Base-by-base conservation (phyloP, 352 stramenopile genomes). In the Phytophthora chlamydospora region DNA sequence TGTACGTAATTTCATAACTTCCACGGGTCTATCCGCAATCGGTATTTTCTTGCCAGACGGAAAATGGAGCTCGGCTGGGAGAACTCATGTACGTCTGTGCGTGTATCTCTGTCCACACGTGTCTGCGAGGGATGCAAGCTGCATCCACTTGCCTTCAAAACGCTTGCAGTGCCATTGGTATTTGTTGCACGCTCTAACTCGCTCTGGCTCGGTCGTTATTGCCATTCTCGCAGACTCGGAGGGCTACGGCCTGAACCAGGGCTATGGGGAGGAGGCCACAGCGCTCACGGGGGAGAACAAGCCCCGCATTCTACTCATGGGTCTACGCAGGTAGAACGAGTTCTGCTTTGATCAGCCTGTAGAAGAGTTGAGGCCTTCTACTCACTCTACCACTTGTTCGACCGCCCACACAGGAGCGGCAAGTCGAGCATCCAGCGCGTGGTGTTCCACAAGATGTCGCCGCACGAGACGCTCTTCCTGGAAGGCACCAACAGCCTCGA, bases 381-480 rank as follows among this genome's bases (percentile, higher is more conserved):
- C 4, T 29, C 24, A 29, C 24, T 29, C 3, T 24, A 24, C 21
- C 21, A 24, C 10, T 24, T 34, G 16, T 48, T 43, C 2, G 27
- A 33, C 55, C 19, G 10, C 39, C 40, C 8, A 24, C 32, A 46
- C 51, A 91, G 83, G 67, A 94, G 87, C 60, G 87, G 88, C 73
- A 96, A 96, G 66, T 94, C 85, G 24, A 95, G 83, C 42, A 94
- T 93, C 62, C 87, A 99, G 69, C 91, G 94, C 60, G 97, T 99
- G 53, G 96, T 99, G 35, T 99, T 99, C 84, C 91, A 99, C 73
- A 99, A 99, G 80, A 99, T 99, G 95, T 98, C 92, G 42, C 96
- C 97, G 5, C 97, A 99, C 64, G 97, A 99, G 80, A 99, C 97
- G 45, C 72, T 99, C 31, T 99, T 99, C 59, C 73, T 98, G 13